phyloP scores from a whole-genome alignment of 371 early-diverging fungal genomes.

The Mucor lusitanicus region DNA sequence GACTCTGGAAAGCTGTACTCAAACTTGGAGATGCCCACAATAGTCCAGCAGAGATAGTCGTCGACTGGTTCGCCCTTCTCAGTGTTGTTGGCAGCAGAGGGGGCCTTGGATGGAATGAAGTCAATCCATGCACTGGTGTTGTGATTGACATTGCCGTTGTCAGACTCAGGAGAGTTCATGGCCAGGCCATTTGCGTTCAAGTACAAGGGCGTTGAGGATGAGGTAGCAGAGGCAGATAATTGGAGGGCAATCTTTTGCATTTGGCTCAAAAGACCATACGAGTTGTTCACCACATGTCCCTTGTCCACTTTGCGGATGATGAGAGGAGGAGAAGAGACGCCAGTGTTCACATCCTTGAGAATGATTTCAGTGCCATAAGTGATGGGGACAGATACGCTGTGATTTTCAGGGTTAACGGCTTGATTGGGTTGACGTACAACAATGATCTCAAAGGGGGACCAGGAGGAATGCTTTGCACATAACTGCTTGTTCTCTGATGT shows the following conservation, averaged over 20 bases:
- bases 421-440: slow-evolving; percentile 54
- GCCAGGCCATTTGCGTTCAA: slow-evolving; percentile 38
- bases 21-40: slow-evolving; percentile 67
- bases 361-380: slow-evolving; percentile 80
- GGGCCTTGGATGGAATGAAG: slow-evolving; percentile 25
- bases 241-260: slow-evolving; percentile 87
- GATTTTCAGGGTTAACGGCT: slow-evolving; percentile 32
- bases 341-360: slow-evolving; percentile 66
- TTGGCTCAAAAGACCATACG: slow-evolving; percentile 77
- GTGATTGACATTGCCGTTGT: slow-evolving; percentile 3
- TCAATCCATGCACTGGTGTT: slow-evolving; percentile 40
- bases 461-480: slow-evolving; percentile 76
- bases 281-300: slow-evolving; percentile 63
- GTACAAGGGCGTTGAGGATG: slow-evolving; percentile 30
- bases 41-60: slow-evolving; percentile 86
- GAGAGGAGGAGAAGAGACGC: slow-evolving; percentile 63
- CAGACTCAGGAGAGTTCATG: slow-evolving; percentile 13
- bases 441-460: slow-evolving; percentile 79
- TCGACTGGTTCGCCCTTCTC: slow-evolving; percentile 47
- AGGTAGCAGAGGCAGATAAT: slow-evolving; percentile 33
- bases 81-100: background rate
- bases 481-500: slow-evolving; percentile 52
- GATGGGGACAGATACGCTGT: slow-evolving; percentile 49
- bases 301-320: slow-evolving; percentile 83
- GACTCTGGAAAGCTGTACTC: slow-evolving; percentile 52